Evolutionary conservation across 345 rosid species (phyloP).

Genomic region (Pseudoturritis turrita): DNA sequence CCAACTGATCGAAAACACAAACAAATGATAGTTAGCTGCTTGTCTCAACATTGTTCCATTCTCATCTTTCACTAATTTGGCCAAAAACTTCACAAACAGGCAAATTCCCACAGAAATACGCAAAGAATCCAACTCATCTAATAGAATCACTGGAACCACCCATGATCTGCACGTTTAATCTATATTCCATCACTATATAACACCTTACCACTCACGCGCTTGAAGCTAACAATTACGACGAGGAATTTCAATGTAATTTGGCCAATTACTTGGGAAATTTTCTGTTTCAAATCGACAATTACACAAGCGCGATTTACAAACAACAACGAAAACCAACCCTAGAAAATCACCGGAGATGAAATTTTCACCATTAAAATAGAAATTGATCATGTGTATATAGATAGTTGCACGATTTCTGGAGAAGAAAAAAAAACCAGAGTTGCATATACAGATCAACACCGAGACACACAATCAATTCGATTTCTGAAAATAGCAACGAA

Average conservation of each 20-base stretch:
- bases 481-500: neutral
- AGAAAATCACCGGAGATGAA: neutral
- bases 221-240: neutral
- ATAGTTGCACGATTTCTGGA: neutral
- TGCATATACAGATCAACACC: conserved; percentile 2
- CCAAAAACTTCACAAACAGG: neutral
- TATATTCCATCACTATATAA: neutral
- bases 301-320: neutral
- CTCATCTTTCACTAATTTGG: neutral
- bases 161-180: neutral
- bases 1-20: neutral
- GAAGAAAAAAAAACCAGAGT: neutral
- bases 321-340: neutral
- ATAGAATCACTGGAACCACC: neutral
- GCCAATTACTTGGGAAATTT: neutral
- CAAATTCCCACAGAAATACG: neutral
- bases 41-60: neutral
- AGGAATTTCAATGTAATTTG: neutral
- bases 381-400: neutral
- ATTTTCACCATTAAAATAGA: neutral
- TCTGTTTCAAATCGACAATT: neutral
- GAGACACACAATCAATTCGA: conserved; percentile 5
- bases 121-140: neutral
- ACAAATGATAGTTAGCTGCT: neutral
- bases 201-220: neutral